phyloP scores from a whole-genome alignment of 2,329 filamentous ascomycete species.

The Helotiales sp. region DNA sequence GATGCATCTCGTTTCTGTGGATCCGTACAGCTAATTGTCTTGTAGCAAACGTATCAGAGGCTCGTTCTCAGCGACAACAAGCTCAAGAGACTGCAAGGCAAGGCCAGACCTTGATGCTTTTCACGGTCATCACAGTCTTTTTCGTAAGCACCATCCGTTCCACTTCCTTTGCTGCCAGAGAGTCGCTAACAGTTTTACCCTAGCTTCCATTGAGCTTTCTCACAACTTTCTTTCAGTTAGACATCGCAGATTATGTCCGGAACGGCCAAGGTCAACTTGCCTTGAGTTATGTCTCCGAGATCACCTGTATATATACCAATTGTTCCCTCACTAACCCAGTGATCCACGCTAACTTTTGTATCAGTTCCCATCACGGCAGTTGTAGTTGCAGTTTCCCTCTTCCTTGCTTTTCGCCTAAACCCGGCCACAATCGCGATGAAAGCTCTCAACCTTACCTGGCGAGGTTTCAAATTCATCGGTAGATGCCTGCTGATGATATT shows the following conservation, averaged over 20 bases:
- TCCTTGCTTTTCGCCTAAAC: not conserved
- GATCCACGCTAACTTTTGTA: not conserved
- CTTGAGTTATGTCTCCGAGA: conserved; percentile 1
- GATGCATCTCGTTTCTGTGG: not conserved
- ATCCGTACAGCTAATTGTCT: not conserved
- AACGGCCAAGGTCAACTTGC: not conserved
- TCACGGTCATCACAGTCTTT: conserved; percentile 6
- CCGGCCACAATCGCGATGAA: not conserved
- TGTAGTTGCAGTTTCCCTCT: not conserved
- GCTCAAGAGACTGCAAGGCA: conserved; percentile 8
- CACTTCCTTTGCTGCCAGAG: not conserved
- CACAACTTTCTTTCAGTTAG: not conserved
- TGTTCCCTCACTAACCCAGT: not conserved
- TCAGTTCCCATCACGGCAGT: conserved; percentile 1
- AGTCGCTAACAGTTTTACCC: not conserved
- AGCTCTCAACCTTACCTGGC: not conserved
- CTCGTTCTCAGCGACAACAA: conserved; percentile 9
- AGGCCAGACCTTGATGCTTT: conserved; percentile 11
- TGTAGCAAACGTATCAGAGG: not conserved
- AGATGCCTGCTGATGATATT: not conserved
- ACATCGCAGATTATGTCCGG: not conserved
- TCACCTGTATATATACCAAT: not conserved
- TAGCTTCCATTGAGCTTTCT: conserved; percentile 1
- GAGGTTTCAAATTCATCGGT: not conserved
- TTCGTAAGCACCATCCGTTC: not conserved